Base-by-base conservation (phyloP, 1,284 basidiomycete species). In the Anthracocystis panici-leucophaei region DNA sequence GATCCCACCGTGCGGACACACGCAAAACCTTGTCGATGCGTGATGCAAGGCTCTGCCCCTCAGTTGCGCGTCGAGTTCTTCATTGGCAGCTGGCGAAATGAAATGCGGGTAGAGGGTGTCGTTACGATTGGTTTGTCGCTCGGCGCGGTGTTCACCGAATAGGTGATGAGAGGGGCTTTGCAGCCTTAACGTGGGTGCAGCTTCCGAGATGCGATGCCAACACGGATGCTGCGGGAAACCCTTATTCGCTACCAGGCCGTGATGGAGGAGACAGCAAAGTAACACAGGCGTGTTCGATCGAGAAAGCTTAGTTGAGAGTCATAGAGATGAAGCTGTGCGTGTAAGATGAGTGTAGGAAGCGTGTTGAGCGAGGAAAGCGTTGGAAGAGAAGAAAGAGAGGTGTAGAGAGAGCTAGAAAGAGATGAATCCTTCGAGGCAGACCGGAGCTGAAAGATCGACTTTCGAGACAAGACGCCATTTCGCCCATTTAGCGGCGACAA, bases 321-420 rank as follows among this genome's bases (percentile, higher is more conserved):
- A 40, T 23, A 21, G 42, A 12, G 46, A 44, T 29, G 29, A 40
- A 31, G 42, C 20, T n/a, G 35, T 31, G 25, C 38, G 20, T 20
- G 40, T 56, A 62, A 54, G 68, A 41, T 62, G 68, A 71, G 63
- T 61, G 58, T 71, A 71, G 68, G 68, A 44, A 71, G 68, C 68
- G 68, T 54, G 51, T 42, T 38, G 49, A 55, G 21, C 57, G 18
- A 41, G 29, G 27, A 25, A 33, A 4, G 46, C n/a, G 23, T 16
- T 40, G 56, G 6, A 20, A 41, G 16, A 40, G 11, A 14, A 45
- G 18, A 25, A 21, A 29, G 48, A 53, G 20, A 25, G 4, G 21
- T 16, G n/a, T 1, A 49, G 16, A 11, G 29, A 31, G 41, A 20
- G 41, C n/a, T n/a, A 49, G 20, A 31, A 18, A 18, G n/a, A 20